Base-by-base conservation (phyloP, 2,329 filamentous ascomycete genomes). In the Catunica adiposa region DNA sequence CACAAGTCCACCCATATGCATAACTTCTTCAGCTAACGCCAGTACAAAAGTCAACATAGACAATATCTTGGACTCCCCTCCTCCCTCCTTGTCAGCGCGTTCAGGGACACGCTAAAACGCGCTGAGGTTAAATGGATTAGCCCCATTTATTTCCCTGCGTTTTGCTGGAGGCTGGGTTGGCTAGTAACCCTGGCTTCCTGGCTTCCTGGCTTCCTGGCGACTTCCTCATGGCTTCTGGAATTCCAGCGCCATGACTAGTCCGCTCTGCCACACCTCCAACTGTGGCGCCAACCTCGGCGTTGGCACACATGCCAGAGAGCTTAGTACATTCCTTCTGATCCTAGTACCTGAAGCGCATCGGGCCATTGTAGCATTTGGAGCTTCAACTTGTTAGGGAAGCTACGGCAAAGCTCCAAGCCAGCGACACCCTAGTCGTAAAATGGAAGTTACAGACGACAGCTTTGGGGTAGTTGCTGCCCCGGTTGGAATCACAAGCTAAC, bases 251-350 rank as follows among this genome's bases (percentile, higher is more conserved):
- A 48, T 22, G 26, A 34, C 11, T 11, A 11, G 29, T 34, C 5
- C 11, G 38, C 6, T 42, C 17, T 22, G 20, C 20, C 44, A 48
- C 11, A 26, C 26, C 22, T 48, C 22, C 3, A 48, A 25, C 8
- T 57, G 52, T 57, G 56, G 56, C 51, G 56, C 46, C 54, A 57
- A 55, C 56, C 52, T 57, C 56, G 56, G 56, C 34, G 56, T 44
- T 52, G 46, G 56, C 56, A 57, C 56, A 57, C 52, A 57, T 57
- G 56, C 56, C 42, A 57, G 37, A n/a, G n/a, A 46, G 15, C 11
- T 25, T 8, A 26, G 40, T 4, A n/a, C 1, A 22, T 17, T 44
- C 17, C 40, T 44, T 44, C 40, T 34, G 40, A n/a, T n/a, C 8
- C 15, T n/a, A 8, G n/a, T 44, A 44, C 40, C 40, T 44, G 40